Evolutionary conservation across 768 basidiomycete genomes (phyloP), one percentile per base, ranked within the genome.

Genomic region (Porphyrellus cyaneotinctus): DNA sequence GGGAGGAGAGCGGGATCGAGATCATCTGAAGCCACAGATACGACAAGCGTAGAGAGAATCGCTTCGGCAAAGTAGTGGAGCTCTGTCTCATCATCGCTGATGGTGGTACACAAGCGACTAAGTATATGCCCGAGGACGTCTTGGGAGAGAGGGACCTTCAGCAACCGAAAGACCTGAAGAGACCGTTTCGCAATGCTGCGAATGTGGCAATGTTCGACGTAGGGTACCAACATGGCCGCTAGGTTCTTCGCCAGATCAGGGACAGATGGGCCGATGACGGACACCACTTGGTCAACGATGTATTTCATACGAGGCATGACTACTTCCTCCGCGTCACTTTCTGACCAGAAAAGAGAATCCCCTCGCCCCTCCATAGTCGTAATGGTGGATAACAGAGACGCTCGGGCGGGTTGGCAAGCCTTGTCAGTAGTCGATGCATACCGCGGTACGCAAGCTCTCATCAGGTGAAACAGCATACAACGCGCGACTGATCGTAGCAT

Each of bases 201-300:
- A 55, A 92, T 91, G 15, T 90, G 87, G 62, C 92, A 95, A 2
- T 85, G 78, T 13, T 91, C 93, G 5, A 91, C 87, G 85, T 95
- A 97, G 26, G 76, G 72, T 52, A 97, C 71, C 11, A 90, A 88
- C 28, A 93, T 58, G 3, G 84, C 84, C 7, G 90, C 91, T 85
- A 95, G 92, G 41, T 80, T 75, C 49, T 86, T 81, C 33, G 82
- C 74, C 28, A 95, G 70, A n/a, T 77, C 74, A 10, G 87, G 82
- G 45, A 82, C 81, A 15, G 90, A 72, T 18, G 88, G 88, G 43
- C 81, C 77, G 33, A 97, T 69, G 51, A 92, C 74, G 7, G 71
- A 73, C 28, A 95, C 69, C 18, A 92, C 76, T 53, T 82, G 79
- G 9, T 80, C 75, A 56, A 86, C 83, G 22, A 97, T 68, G 58